A percentile compares a stretch with the other conserved stretches of the same genome.
These are phyloP conservation scores for Exophiala sp. DNA, from an alignment of 2,329 filamentous ascomycete species.

Conservation along the genomic window DNA sequence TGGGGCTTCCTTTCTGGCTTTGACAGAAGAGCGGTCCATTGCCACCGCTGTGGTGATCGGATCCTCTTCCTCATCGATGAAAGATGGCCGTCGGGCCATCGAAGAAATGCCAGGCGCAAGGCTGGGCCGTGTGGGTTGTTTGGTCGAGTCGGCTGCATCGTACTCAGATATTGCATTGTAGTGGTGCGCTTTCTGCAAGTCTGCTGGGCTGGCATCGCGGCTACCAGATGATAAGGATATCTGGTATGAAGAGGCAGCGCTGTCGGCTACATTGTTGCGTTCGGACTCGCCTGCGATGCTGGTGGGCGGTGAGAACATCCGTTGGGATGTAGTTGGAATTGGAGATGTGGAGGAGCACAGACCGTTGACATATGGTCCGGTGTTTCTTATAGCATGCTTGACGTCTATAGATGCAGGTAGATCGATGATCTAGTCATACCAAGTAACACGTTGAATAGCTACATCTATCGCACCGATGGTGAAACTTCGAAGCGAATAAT, in stretches of 20 bases:
- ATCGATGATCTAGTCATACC: no score
- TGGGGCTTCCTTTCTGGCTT: slow-evolving; percentile 36
- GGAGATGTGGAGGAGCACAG: no score
- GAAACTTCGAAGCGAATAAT: no score
- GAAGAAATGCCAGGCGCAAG: slow-evolving; percentile 14
- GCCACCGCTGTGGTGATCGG: slow-evolving; percentile 14
- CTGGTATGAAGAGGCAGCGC: neutral
- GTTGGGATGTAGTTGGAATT: slow-evolving; percentile 1
- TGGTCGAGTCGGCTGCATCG: neutral
- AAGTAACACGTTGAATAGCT: no score
- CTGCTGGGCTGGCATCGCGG: slow-evolving; percentile 1
- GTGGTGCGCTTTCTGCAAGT: neutral
- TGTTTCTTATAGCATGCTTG: no score
- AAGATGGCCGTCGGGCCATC: slow-evolving; percentile 24
- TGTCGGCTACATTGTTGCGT: slow-evolving; percentile 11
- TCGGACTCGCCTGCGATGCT: neutral
- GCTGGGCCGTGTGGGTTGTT: neutral
- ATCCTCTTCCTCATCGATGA: slow-evolving; percentile 29
- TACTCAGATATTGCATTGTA: neutral
- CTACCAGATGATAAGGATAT: slow-evolving; percentile 1
- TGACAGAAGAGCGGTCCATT: neutral
- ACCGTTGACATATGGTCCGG: no score
- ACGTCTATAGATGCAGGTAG: no score
- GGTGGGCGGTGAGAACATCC: slow-evolving; percentile 17
- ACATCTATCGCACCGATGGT: no score